phyloP scores from a whole-genome alignment of 164 flowering plant species.

The grape (Vitis vinifera) region DNA sequence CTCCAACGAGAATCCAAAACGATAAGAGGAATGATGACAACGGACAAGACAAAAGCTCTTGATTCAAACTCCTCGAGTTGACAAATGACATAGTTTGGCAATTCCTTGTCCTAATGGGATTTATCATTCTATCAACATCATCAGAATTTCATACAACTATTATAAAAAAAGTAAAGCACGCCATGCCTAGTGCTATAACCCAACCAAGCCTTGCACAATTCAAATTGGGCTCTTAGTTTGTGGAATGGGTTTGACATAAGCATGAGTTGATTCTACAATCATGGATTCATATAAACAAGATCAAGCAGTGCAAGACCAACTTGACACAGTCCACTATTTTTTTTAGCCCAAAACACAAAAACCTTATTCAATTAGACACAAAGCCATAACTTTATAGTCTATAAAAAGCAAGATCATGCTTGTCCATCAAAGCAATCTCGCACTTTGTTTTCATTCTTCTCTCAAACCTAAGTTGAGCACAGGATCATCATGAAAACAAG shows the following conservation, averaged over 20 bases:
- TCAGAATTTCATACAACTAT: not conserved
- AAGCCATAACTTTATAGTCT: not conserved
- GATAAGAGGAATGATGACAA: not conserved
- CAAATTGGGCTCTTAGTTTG: not conserved
- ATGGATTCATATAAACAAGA: too few species aligned
- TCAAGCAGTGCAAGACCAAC: too few species aligned
- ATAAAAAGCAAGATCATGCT: not conserved
- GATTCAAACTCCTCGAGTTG: constrained; percentile 4
- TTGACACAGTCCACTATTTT: not conserved
- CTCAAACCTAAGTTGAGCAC: not conserved
- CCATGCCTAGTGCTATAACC: not conserved
- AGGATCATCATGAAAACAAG: not conserved
- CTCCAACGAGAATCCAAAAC: constrained; percentile 1
- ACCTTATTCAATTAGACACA: not conserved
- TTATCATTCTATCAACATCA: constrained; percentile 9
- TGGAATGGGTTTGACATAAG: not conserved
- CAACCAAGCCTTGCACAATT: not conserved
- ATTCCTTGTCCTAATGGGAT: constrained; percentile 5
- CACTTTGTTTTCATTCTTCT: not conserved
- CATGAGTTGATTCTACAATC: not conserved
- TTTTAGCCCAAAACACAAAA: too few species aligned
- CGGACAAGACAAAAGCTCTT: not conserved
- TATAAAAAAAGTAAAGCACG: not conserved
- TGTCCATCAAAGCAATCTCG: not conserved
- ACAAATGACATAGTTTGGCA: constrained; percentile 3